These are phyloP conservation scores for Aspergillus sp. DNA, from an alignment of 2,329 filamentous ascomycete species.

Conservation along the genomic window DNA sequence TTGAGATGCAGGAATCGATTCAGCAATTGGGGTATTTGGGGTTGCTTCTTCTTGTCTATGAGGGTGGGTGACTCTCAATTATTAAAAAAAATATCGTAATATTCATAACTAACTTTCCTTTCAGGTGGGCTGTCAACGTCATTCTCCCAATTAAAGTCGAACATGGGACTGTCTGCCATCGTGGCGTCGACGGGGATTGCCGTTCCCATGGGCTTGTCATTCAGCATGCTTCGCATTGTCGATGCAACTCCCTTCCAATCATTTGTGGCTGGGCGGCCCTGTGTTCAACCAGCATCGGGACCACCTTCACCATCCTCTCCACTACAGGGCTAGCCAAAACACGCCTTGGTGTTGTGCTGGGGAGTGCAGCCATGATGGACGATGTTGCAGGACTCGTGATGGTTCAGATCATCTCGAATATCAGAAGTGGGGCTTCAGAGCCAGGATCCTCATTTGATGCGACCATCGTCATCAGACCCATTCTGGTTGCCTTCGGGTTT, in stretches of 20 bases:
- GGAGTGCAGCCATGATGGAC: constrained; percentile 61
- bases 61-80: constrained; percentile 42
- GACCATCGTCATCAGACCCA: constrained; percentile 45
- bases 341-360: constrained; percentile 58
- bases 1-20: constrained; percentile 49
- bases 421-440: constrained; percentile 38
- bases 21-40: constrained; percentile 69
- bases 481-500: constrained; percentile 45
- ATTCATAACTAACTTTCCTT: too few species aligned
- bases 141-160: constrained; percentile 20
- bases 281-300: constrained; percentile 67
- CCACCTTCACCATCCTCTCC: constrained; percentile 57
- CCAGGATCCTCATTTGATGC: constrained; percentile 26
- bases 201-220: constrained; percentile 61
- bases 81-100: too few species aligned
- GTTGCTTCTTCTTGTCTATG: constrained; percentile 66
- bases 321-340: constrained; percentile 53
- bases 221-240: constrained; percentile 47
- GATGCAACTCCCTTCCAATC: constrained; percentile 51
- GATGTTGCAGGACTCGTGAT: constrained; percentile 74
- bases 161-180: constrained; percentile 52
- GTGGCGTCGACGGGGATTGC: constrained; percentile 62
- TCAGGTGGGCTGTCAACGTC: neutral
- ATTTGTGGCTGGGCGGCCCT: constrained; percentile 66
- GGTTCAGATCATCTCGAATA: constrained; percentile 66